Percentiles rank a stretch among this genome's conserved stretches.
These are phyloP conservation scores for Tulasnella sp. DNA, from an alignment of 768 basidiomycete genomes.

Conservation along the genomic window DNA sequence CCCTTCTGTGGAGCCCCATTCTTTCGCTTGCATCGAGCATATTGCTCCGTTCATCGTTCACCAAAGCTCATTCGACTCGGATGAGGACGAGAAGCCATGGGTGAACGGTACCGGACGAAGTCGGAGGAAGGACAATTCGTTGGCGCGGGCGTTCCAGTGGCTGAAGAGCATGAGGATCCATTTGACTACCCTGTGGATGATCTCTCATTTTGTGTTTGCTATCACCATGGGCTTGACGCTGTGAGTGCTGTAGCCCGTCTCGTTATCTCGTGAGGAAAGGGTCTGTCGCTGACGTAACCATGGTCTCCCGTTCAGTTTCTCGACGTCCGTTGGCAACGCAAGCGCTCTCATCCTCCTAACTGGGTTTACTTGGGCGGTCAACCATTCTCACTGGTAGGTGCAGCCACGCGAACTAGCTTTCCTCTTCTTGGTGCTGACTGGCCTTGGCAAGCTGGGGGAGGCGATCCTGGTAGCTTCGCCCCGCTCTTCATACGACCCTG, in stretches of 20 bases:
- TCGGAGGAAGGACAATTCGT: background rate
- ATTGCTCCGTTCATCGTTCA: conserved; percentile 60
- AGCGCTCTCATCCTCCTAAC: conserved; percentile 75
- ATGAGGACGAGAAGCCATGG: conserved; percentile 1
- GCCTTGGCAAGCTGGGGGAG: conserved; percentile 67
- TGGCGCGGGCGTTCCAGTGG: conserved; percentile 41
- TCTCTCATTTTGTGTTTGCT: conserved; percentile 74
- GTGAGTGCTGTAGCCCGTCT: conserved; percentile 54
- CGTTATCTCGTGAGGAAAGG: background rate
- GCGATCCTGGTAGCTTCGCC: conserved; percentile 74
- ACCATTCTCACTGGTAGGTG: conserved; percentile 80
- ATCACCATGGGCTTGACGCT: conserved; percentile 79
- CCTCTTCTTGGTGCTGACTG: conserved; percentile 38
- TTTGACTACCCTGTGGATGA: conserved; percentile 75
- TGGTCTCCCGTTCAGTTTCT: conserved; percentile 56
- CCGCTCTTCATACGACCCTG: conserved; percentile 42
- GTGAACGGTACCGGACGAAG: background rate
- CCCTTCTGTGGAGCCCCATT: conserved; percentile 76
- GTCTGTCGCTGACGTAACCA: background rate
- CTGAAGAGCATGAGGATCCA: conserved; percentile 46
- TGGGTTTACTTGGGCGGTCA: conserved; percentile 92
- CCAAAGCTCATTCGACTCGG: conserved; percentile 38
- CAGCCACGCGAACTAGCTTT: background rate
- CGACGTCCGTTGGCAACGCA: conserved; percentile 67
- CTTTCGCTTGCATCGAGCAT: conserved; percentile 70